Evolutionary conservation across 345 rosid species (phyloP).

Genomic region (Cochlearia excelsa): DNA sequence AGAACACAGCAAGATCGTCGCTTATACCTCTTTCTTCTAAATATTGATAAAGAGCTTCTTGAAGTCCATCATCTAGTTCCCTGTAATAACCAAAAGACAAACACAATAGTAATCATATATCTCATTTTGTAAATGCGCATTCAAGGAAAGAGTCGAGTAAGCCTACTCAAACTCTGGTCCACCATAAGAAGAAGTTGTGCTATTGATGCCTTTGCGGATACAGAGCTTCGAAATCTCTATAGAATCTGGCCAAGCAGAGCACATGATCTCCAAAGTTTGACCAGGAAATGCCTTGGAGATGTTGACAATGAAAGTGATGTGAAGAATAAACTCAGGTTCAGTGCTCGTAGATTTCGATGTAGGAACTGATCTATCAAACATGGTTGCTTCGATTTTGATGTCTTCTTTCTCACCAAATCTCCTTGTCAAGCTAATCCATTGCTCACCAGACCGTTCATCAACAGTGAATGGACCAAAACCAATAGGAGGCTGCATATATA

Average conservation of each 20-base stretch:
- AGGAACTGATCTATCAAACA: conserved; percentile 70
- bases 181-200: conserved; percentile 38
- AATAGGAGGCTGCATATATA: conserved; percentile 47
- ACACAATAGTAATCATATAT: conserved; percentile 14
- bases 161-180: conserved; percentile 83
- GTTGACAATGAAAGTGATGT: conserved; percentile 62
- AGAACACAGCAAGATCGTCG: conserved; percentile 66
- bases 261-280: conserved; percentile 61
- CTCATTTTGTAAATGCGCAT: background rate
- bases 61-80: conserved; percentile 79
- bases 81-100: conserved; percentile 42
- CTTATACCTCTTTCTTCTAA: conserved; percentile 66
- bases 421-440: conserved; percentile 73
- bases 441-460: conserved; percentile 75
- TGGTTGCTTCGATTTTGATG: conserved; percentile 76
- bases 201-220: conserved; percentile 37
- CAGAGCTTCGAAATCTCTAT: conserved; percentile 60
- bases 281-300: conserved; percentile 51
- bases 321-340: conserved; percentile 46
- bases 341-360: conserved; percentile 35
- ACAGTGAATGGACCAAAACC: conserved; percentile 52
- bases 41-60: conserved; percentile 58
- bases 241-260: conserved; percentile 82
- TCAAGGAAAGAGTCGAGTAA: conserved; percentile 12
- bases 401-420: conserved; percentile 62